phyloP scores from a whole-genome alignment of 1,284 basidiomycete species.

The Sporisorium reilianum region DNA sequence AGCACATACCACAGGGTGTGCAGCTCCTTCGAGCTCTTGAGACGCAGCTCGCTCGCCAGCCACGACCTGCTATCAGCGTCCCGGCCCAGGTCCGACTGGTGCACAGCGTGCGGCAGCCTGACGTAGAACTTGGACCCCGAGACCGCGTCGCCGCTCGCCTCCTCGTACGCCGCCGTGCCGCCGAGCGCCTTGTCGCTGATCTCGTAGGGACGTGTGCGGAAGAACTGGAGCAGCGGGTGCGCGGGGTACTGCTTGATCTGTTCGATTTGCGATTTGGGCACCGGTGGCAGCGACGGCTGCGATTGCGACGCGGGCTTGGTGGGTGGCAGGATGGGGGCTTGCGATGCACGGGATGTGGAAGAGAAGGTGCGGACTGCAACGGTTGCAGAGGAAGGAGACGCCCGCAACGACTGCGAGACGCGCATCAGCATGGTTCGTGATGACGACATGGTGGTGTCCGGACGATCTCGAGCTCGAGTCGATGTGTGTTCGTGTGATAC shows the following conservation, averaged over 20 bases:
- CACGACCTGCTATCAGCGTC: conserved; percentile 54
- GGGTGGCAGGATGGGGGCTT: conserved; percentile 35
- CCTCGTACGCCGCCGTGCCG: conserved; percentile 29
- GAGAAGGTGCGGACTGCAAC: conserved; percentile 26
- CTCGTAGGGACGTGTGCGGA: conserved; percentile 46
- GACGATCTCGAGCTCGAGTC: background rate
- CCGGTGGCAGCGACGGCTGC: conserved; percentile 20
- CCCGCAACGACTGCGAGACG: conserved; percentile 33
- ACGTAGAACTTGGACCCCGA: conserved; percentile 30
- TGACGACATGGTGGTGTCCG: conserved; percentile 21
- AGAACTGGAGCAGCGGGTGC: conserved; percentile 65
- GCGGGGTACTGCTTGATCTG: conserved; percentile 58
- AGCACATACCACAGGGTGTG: conserved; percentile 68
- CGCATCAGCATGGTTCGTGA: conserved; percentile 20
- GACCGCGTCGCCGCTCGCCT: conserved; percentile 30
- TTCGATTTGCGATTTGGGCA: conserved; percentile 33
- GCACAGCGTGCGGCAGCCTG: conserved; percentile 49
- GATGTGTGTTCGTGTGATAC: background rate
- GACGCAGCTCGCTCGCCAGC: conserved; percentile 62
- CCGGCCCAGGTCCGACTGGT: conserved; percentile 41
- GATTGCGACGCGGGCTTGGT: conserved; percentile 51
- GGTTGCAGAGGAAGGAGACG: conserved; percentile 6
- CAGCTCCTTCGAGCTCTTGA: conserved; percentile 64
- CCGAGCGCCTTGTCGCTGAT: conserved; percentile 33
- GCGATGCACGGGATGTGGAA: conserved; percentile 27